Evolutionary conservation across 169 alveolate species (phyloP).

Genomic region (Eimeria tenella): DNA sequence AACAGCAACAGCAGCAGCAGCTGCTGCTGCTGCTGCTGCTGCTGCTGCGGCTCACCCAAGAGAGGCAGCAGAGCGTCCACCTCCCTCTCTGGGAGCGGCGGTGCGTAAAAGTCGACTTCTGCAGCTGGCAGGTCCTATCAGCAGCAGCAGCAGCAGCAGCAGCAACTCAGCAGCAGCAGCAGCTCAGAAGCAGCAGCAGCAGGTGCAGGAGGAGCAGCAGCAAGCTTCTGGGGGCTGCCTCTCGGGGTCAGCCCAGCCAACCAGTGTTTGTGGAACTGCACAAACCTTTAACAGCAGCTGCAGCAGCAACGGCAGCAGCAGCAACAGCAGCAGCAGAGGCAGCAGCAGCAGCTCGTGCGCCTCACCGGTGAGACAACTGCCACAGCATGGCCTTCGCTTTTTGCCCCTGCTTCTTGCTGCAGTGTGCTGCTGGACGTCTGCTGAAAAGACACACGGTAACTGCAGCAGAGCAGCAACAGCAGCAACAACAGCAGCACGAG

Average conservation of each 20-base stretch:
- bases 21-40: no score
- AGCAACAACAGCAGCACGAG: neutral
- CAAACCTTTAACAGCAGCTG: neutral
- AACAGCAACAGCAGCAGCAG: no score
- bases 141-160: conserved; percentile 30
- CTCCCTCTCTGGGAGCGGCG: neutral
- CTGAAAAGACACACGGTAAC: neutral
- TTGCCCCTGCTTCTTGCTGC: neutral
- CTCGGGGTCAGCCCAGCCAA: no score
- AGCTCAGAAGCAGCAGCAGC: neutral
- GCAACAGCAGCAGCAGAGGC: no score
- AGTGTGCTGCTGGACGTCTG: neutral
- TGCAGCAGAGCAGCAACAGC: neutral
- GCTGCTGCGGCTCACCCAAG: neutral
- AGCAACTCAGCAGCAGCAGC: neutral
- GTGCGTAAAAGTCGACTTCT: neutral
- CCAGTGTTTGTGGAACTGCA: no score
- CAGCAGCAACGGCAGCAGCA: neutral
- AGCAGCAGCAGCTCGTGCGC: no score
- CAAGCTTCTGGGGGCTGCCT: no score
- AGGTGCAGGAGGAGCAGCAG: no score
- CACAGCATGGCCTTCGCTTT: neutral
- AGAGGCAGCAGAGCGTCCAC: conserved; percentile 14
- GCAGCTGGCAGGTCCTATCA: neutral
- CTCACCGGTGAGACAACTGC: neutral